A percentile compares a stretch with the other conserved stretches of the same genome.
Conservation (phyloP, 345 rosid species). For the Arabis hirsuta region DNA sequence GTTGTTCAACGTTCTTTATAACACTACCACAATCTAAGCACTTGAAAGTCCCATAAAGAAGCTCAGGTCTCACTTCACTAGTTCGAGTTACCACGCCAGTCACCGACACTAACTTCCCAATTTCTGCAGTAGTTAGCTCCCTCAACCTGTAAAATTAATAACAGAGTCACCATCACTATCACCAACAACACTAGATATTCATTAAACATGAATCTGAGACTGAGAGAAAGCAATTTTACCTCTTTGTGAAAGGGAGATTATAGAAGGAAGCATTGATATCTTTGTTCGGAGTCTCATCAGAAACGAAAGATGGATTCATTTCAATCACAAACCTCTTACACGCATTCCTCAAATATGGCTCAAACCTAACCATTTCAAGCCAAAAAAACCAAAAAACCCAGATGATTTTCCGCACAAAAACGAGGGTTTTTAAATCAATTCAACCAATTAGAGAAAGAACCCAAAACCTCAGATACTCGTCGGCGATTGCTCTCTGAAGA, state of each 20-base stretch:
- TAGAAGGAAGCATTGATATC: conserved; percentile 84
- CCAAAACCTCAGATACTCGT: conserved; percentile 73
- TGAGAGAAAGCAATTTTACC: conserved; percentile 46
- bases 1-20: conserved; percentile 87
- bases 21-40: conserved; percentile 84
- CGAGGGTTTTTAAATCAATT: conserved; percentile 1
- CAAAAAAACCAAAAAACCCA: background rate
- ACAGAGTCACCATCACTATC: conserved; percentile 15
- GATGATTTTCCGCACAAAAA: background rate
- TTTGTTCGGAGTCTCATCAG: conserved; percentile 84
- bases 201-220: background rate
- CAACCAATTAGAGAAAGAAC: background rate
- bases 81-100: conserved; percentile 95
- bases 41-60: conserved; percentile 84
- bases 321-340: conserved; percentile 92
- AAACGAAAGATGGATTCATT: conserved; percentile 62
- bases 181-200: background rate
- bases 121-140: conserved; percentile 82
- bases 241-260: conserved; percentile 77
- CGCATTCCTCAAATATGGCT: conserved; percentile 82
- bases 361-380: conserved; percentile 50
- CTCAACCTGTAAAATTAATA: conserved; percentile 54
- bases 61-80: conserved; percentile 97
- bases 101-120: conserved; percentile 88
- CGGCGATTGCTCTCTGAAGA: conserved; percentile 83